These are phyloP conservation scores for Leccinum angustisporum DNA, from an alignment of 1,284 basidiomycete species.

Conservation along the genomic window DNA sequence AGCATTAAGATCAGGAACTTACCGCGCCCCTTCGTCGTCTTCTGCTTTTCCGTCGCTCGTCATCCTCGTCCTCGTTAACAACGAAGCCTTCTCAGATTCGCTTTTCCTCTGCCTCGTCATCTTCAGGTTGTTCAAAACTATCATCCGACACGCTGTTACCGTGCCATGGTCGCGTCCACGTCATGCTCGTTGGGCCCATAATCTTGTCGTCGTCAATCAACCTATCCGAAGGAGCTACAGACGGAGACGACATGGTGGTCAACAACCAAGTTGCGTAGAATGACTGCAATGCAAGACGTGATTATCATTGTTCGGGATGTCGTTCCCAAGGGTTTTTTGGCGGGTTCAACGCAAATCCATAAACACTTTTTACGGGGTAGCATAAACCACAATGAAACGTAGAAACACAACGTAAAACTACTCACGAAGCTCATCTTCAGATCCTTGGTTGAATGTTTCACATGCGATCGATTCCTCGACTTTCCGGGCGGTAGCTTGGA, in stretches of 20 bases:
- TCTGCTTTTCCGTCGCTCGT: conserved; percentile 55
- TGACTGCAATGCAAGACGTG: neutral
- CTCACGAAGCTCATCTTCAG: conserved; percentile 89
- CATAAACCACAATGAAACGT: neutral
- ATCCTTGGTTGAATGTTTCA: conserved; percentile 92
- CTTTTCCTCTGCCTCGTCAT: conserved; percentile 78
- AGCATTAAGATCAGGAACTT: conserved; percentile 24
- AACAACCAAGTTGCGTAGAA: conserved; percentile 10
- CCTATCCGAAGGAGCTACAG: conserved; percentile 33
- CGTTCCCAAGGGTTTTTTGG: conserved; percentile 57
- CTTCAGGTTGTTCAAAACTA: conserved; percentile 83
- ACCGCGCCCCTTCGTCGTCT: conserved; percentile 69
- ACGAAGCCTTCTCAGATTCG: conserved; percentile 80
- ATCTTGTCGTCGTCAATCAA: conserved; percentile 50
- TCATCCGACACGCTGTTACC: conserved; percentile 58
- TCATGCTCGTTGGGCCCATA: conserved; percentile 59
- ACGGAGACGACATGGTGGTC: conserved; percentile 56
- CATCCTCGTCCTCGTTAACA: conserved; percentile 79
- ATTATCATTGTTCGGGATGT: neutral
- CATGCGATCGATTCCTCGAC: conserved; percentile 95
- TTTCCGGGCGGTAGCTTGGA: conserved; percentile 91
- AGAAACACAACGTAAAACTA: conserved; percentile 17
- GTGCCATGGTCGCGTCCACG: conserved; percentile 52
- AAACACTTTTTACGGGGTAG: conserved; percentile 69
- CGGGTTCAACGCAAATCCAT: conserved; percentile 92